These are phyloP conservation scores for Podospora pseudocomata DNA, from an alignment of 495 filamentous ascomycete species.

Conservation along the genomic window DNA sequence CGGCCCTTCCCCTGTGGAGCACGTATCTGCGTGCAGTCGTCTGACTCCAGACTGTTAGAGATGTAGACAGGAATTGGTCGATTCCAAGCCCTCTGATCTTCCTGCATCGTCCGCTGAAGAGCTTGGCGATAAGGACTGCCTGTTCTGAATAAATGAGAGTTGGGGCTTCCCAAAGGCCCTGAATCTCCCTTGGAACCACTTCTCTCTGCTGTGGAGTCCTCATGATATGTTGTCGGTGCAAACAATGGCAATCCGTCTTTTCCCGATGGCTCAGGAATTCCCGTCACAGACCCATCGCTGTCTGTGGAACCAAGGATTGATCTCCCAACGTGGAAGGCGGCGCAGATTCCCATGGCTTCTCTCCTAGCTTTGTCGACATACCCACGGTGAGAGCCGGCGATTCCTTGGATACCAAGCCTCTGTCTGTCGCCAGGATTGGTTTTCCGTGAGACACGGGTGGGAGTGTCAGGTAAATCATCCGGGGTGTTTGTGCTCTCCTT, in stretches of 20 bases:
- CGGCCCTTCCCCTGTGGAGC: neutral
- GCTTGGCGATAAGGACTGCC: conserved; percentile 55
- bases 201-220: neutral
- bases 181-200: conserved; percentile 28
- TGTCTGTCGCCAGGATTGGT: neutral
- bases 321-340: neutral
- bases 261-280: conserved; percentile 10
- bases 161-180: conserved; percentile 43
- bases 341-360: conserved; percentile 9
- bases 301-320: conserved; percentile 3
- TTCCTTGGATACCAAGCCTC: neutral
- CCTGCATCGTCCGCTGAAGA: conserved; percentile 41
- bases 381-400: neutral
- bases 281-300: neutral
- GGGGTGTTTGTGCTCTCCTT: neutral
- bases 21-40: neutral
- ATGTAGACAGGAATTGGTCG: conserved; percentile 26
- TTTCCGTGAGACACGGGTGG: neutral
- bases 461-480: neutral
- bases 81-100: conserved; percentile 24
- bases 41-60: conserved; percentile 13
- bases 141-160: conserved; percentile 48
- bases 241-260: conserved; percentile 6
- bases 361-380: neutral
- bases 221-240: conserved; percentile 3